These are phyloP conservation scores for Spergularia marina DNA, from an alignment of 148 eudicot genomes.

Conservation along the genomic window DNA sequence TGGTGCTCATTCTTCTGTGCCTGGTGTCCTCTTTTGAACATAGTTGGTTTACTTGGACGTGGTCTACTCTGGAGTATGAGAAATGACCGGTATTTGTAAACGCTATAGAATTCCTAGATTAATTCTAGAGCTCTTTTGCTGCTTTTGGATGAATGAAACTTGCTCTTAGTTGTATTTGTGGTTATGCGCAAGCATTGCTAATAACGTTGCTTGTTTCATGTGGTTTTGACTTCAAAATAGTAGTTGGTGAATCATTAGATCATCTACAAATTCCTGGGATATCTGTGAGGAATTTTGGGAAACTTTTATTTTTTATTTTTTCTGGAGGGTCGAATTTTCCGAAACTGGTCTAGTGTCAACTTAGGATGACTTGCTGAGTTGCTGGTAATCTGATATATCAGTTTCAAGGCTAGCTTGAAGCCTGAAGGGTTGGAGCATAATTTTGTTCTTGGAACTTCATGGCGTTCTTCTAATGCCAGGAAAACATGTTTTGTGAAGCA, in stretches of 20 bases:
- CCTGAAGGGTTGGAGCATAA: not conserved
- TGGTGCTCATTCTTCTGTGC: not conserved
- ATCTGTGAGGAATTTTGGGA: too few species aligned
- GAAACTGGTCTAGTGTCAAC: not conserved
- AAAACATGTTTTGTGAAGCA: not conserved
- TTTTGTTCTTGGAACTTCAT: not conserved
- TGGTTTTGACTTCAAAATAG: not conserved
- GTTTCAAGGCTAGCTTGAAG: not conserved
- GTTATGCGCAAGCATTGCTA: not conserved
- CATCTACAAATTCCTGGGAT: too few species aligned
- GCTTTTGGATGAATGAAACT: too few species aligned
- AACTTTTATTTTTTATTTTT: too few species aligned
- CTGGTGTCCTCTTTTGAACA: not conserved
- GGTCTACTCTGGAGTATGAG: not conserved
- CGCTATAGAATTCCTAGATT: too few species aligned
- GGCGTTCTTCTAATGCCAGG: not conserved
- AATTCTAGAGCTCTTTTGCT: too few species aligned
- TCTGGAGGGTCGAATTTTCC: too few species aligned
- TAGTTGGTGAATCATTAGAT: not conserved
- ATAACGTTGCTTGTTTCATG: not conserved
- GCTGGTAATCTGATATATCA: not conserved
- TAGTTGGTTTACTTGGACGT: not conserved
- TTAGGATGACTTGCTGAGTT: not conserved
- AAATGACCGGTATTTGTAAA: too few species aligned
- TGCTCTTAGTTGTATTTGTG: too few species aligned